Percentiles rank a stretch among this genome's conserved stretches.
phyloP scores from a whole-genome alignment of 1,284 basidiomycete species.

The Agroathelia rolfsii region DNA sequence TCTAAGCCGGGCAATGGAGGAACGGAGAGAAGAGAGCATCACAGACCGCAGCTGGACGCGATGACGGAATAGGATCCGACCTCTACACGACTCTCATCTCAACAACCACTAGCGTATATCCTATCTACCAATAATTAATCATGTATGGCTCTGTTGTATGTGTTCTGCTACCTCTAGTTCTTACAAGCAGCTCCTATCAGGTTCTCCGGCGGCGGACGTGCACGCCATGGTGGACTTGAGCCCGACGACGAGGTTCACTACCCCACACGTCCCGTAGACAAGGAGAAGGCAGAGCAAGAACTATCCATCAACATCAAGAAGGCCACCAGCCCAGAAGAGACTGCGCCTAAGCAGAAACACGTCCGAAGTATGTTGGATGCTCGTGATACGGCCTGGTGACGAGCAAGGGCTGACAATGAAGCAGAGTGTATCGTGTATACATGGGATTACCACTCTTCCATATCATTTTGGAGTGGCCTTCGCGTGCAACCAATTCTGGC shows the following conservation, averaged over 20 bases:
- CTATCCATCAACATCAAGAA: slow-evolving; percentile 93
- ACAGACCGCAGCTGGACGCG: not conserved
- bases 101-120: no score
- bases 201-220: slow-evolving; percentile 22
- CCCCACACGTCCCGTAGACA: slow-evolving; percentile 92
- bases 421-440: slow-evolving; percentile 95
- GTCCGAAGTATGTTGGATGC: slow-evolving; percentile 70
- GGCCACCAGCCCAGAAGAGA: slow-evolving; percentile 87
- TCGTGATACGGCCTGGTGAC: no score
- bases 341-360: slow-evolving; percentile 93
- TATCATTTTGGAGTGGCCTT: slow-evolving; percentile 93
- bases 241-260: slow-evolving; percentile 74
- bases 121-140: no score
- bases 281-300: slow-evolving; percentile 91
- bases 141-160: no score
- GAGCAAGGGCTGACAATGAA: slow-evolving; percentile 10
- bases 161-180: no score
- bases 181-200: no score
- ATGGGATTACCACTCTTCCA: slow-evolving; percentile 96
- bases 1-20: slow-evolving; percentile 5
- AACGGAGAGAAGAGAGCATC: slow-evolving; percentile 7
- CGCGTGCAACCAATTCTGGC: slow-evolving; percentile 90
- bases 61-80: no score
- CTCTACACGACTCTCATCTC: no score
- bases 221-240: slow-evolving; percentile 44